Evolutionary conservation across 2,329 filamentous ascomycete species (phyloP).

Genomic region (Aureobasidium sp.): DNA sequence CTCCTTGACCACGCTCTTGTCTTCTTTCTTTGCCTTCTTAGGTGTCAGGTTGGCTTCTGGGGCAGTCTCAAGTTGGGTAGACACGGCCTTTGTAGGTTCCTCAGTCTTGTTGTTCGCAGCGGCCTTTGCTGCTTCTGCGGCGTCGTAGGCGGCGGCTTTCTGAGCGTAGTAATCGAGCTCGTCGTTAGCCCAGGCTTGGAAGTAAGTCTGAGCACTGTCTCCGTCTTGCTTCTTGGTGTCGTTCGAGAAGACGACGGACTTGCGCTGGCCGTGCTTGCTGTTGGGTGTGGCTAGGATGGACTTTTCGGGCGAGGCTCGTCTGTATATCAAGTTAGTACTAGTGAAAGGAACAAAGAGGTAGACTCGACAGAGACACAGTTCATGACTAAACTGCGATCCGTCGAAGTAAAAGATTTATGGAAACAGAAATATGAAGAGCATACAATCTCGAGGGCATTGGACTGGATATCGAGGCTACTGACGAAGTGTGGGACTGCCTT

Average conservation of each 20-base stretch:
- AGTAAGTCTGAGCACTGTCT: slow-evolving; percentile 44
- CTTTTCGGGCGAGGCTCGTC: slow-evolving; percentile 10
- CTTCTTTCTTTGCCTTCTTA: slow-evolving; percentile 14
- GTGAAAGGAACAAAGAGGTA: neutral
- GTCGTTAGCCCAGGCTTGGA: slow-evolving; percentile 42
- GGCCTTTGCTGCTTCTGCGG: slow-evolving; percentile 22
- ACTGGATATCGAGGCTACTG: slow-evolving; percentile 11
- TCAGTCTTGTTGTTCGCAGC: neutral
- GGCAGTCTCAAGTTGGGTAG: neutral
- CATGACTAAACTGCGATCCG: neutral
- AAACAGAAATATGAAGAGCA: neutral
- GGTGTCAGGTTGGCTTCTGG: slow-evolving; percentile 5
- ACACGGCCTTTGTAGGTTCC: neutral
- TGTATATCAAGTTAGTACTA: neutral
- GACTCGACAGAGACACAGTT: neutral
- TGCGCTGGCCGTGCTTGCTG: slow-evolving; percentile 30
- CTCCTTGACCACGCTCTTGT: slow-evolving; percentile 25
- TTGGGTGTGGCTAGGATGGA: slow-evolving; percentile 11
- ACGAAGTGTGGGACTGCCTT: neutral
- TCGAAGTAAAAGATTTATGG: neutral
- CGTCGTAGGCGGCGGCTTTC: slow-evolving; percentile 15
- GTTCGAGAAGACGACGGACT: slow-evolving; percentile 57
- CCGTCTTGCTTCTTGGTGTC: slow-evolving; percentile 54
- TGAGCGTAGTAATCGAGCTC: slow-evolving; percentile 12
- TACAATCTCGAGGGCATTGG: slow-evolving; percentile 2